Conservation (phyloP, 345 rosid species). For the Rhodamnia argentea region DNA sequence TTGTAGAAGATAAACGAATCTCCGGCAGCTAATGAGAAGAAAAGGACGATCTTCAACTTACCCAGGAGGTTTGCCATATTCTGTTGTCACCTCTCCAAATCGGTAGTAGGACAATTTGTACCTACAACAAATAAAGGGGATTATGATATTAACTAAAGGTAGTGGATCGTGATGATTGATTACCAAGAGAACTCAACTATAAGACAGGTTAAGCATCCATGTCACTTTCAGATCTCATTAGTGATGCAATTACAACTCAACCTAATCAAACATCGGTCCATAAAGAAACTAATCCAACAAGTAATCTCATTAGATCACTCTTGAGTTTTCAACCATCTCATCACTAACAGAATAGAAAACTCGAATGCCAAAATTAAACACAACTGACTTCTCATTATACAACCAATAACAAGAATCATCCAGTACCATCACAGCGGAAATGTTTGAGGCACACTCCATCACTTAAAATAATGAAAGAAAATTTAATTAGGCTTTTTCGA, state of each 20-base stretch:
- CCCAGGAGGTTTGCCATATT: conserved; percentile 94
- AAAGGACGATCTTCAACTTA: conserved; percentile 19
- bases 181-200: neutral
- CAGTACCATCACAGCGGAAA: neutral
- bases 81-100: conserved; percentile 90
- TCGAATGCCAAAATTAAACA: neutral
- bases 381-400: neutral
- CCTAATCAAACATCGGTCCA: neutral
- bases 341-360: neutral
- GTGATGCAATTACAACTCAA: neutral
- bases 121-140: conserved; percentile 21
- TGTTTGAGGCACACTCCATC: neutral
- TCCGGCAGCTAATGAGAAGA: neutral
- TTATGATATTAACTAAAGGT: neutral
- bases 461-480: neutral
- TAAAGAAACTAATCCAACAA: neutral
- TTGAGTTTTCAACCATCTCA: neutral
- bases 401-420: neutral
- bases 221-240: neutral
- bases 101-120: conserved; percentile 94
- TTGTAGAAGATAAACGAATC: neutral
- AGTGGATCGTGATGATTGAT: neutral
- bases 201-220: neutral
- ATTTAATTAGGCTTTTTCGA: neutral
- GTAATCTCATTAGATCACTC: neutral